Evolutionary conservation across 2,329 filamentous ascomycete genomes (phyloP), one percentile per base, ranked within the genome.

Genomic region (Aureobasidium sp.): DNA sequence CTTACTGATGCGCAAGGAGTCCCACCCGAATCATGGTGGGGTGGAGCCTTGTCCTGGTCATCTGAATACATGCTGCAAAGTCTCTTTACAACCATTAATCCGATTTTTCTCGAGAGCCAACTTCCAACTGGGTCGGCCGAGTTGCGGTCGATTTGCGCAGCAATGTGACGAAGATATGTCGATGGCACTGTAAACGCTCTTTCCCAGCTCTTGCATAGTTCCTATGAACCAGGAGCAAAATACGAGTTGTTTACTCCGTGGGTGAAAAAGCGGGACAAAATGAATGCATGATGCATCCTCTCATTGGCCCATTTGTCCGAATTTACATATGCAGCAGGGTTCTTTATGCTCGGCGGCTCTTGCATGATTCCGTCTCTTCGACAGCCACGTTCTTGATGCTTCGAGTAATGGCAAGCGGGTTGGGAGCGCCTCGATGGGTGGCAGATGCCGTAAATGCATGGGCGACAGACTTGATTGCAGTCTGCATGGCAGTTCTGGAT

Each of bases 261-360:
- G 7, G 20, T 39, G 13, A 9, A 57, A 34, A 37, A n/a, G 43
- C 41, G 55, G 41, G 32, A 59, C 13, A 13, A 48, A 48, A 59
- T 39, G 43, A 32, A 26, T 59, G 43, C 43, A 59, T 47, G 13
- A 59, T 59, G 55, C 55, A 59, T 34, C 27, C 15, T 56, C 27
- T 10, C 5, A 59, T 59, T 59, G 55, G 55, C n/a, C 27, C 29
- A 46, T 24, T 47, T 48, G 55, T 59, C 55, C 43, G 43, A 39
- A 59, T 48, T 59, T 48, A 39, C 29, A n/a, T 20, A 5, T 59
- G 55, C 55, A 59, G 55, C 43, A 46, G 39, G 36, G 41, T n/a
- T 26, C 17, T 59, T 39, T 48, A 32, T 8, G 20, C 27, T 20
- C 13, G 43, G 26, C 29, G 32, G 20, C 20, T 59, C 43, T 59